Evolutionary conservation across 306 rosid genomes (phyloP).

Genomic region (Trifolium pratense): DNA sequence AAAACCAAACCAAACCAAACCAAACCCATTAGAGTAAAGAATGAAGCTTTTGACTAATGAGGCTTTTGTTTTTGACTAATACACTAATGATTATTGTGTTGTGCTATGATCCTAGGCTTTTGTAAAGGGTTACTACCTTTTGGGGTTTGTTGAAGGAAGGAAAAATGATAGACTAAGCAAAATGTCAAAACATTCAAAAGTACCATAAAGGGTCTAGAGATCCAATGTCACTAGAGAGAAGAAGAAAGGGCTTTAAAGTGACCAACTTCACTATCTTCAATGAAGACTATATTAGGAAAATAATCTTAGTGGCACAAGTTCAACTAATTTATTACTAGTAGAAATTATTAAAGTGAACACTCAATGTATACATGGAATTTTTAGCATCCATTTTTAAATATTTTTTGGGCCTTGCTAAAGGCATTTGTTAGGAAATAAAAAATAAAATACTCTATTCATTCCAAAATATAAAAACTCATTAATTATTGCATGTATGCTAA

Average conservation of each 20-base stretch:
- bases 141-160: slow-evolving; percentile 49
- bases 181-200: slow-evolving; percentile 74
- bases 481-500: too few species aligned
- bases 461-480: too few species aligned
- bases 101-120: slow-evolving; percentile 51
- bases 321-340: neutral
- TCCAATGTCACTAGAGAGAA: slow-evolving; percentile 47
- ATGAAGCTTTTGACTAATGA: slow-evolving; percentile 60
- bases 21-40: slow-evolving; percentile 48
- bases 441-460: too few species aligned
- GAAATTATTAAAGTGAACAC: neutral
- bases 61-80: slow-evolving; percentile 40
- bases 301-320: neutral
- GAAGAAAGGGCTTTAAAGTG: slow-evolving; percentile 15
- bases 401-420: too few species aligned
- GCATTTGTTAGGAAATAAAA: too few species aligned
- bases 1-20: slow-evolving; percentile 38
- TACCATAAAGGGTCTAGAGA: slow-evolving; percentile 45
- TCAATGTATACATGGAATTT: neutral
- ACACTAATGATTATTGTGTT: slow-evolving; percentile 38
- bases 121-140: slow-evolving; percentile 52
- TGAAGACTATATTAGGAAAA: neutral
- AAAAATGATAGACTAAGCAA: slow-evolving; percentile 35
- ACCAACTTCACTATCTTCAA: slow-evolving; percentile 19
- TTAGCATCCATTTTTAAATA: neutral